These are phyloP conservation scores for Aspergillus mulundensis DNA, from an alignment of 495 filamentous ascomycete genomes.

Conservation along the genomic window DNA sequence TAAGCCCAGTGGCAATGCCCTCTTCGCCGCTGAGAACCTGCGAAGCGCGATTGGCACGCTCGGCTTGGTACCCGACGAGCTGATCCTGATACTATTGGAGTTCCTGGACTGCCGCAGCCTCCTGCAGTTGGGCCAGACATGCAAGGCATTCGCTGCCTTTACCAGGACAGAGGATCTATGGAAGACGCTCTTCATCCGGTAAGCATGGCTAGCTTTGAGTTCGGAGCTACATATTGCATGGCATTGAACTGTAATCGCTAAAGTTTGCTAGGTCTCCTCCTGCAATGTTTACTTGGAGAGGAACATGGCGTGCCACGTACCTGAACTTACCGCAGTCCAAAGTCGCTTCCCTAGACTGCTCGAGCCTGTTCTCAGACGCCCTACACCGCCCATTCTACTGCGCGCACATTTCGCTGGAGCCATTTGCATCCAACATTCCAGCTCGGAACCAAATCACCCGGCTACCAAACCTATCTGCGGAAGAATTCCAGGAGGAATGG, in stretches of 20 bases:
- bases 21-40: conserved; percentile 60
- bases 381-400: conserved; percentile 91
- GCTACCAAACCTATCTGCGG: conserved; percentile 61
- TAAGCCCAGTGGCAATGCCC: conserved; percentile 85
- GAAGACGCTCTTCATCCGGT: conserved; percentile 84
- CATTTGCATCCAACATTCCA: conserved; percentile 70
- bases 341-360: conserved; percentile 57
- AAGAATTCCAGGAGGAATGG: conserved; percentile 74
- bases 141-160: conserved; percentile 86
- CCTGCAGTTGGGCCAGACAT: conserved; percentile 68
- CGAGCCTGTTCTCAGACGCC: conserved; percentile 82
- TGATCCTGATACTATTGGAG: conserved; percentile 73
- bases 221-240: conserved; percentile 1
- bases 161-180: conserved; percentile 83
- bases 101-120: conserved; percentile 62
- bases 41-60: conserved; percentile 62
- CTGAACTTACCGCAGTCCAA: conserved; percentile 55
- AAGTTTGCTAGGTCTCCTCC: conserved; percentile 30
- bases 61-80: conserved; percentile 69
- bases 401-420: conserved; percentile 63
- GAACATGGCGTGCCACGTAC: conserved; percentile 82
- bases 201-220: conserved; percentile 34
- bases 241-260: background rate
- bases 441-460: conserved; percentile 66
- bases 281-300: conserved; percentile 66